Evolutionary conservation across 2,329 filamentous ascomycete species (phyloP), one percentile per base, ranked within the genome.

Genomic region (Diplodia seriata): DNA sequence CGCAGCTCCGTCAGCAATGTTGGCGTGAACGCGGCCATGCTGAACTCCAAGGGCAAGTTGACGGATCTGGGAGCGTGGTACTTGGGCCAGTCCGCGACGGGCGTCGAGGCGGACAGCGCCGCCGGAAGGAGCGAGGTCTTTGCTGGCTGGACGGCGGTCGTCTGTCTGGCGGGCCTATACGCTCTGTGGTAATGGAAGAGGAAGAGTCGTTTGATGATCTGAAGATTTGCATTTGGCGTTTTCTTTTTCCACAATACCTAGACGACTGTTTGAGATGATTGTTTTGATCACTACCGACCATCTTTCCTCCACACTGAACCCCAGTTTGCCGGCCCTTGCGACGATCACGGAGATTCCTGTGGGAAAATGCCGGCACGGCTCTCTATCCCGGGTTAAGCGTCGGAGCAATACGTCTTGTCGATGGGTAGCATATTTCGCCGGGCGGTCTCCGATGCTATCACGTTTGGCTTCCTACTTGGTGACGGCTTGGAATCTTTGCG

Each of bases 21-120:
- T 7, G 92, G 92, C 0, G 84, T 88, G 3, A 92, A 93, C 69
- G 88, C 85, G 1, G 86, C 88, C 0, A 90, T 95, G 82, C 82
- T 94, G 56, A 89, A 87, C 73, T 81, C 86, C 51, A 82, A 86
- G 18, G 92, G 92, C 51, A 74, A 87, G 69, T 80, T 95, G 70
- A 94, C 91, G 1, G 87, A 92, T 71, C 90, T 94, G 71, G 92
- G 92, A 0, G 85, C 86, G 2, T 91, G 89, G 89, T 95, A 94
- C 76, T 77, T 95, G n/a, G 88, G 92, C 70, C 74, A 84, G 64
- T 49, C 70, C 33, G 76, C 76, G 9, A 80, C 77, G 14, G 77
- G 78, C 14, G 77, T 78, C 62, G 69, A 77, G 38, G 79, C 80
- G 18, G 72, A 77, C 68, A 75, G 77, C 50, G 71, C 71, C 54